A percentile compares a stretch with the other conserved stretches of the same genome.
These are phyloP conservation scores for Diplodia mutila DNA, from an alignment of 2,329 filamentous ascomycete genomes.

Conservation along the genomic window DNA sequence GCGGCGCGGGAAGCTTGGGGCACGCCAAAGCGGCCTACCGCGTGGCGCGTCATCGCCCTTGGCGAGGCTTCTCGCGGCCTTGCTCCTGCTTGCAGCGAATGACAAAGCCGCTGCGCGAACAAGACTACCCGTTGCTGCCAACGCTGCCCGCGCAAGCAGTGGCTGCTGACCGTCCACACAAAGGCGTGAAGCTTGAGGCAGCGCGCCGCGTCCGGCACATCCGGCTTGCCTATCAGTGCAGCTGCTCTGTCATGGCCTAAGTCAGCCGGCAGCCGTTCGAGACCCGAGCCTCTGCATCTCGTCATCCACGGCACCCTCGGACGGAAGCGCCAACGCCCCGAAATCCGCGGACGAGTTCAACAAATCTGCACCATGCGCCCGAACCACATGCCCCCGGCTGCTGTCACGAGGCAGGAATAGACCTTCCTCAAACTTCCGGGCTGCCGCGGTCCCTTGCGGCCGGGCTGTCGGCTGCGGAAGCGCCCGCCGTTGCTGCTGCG, in stretches of 20 bases:
- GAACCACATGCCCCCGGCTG: neutral
- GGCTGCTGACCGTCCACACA: neutral
- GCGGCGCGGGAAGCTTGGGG: slow-evolving; percentile 12
- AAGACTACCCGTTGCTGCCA: neutral
- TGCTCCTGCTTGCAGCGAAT: neutral
- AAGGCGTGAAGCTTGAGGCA: neutral
- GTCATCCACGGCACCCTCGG: slow-evolving; percentile 6
- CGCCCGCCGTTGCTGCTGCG: neutral
- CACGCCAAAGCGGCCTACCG: slow-evolving; percentile 4
- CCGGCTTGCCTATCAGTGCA: slow-evolving; percentile 4
- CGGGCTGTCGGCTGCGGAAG: neutral
- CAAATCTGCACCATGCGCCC: neutral
- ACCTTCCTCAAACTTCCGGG: neutral
- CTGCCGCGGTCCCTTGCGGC: neutral
- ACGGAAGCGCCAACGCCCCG: slow-evolving; percentile 2
- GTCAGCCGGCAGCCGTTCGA: neutral
- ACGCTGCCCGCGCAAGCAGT: neutral
- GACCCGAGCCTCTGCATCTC: neutral
- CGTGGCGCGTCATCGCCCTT: slow-evolving; percentile 13
- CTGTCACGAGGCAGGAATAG: neutral
- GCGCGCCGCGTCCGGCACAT: slow-evolving; percentile 9
- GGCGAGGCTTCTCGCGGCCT: slow-evolving; percentile 16
- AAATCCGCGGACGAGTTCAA: neutral
- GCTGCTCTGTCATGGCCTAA: neutral
- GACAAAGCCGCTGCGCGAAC: neutral